Evolutionary conservation across 2,329 filamentous ascomycete species (phyloP), one percentile per base, ranked within the genome.

Genomic region (Venturia carpophila): DNA sequence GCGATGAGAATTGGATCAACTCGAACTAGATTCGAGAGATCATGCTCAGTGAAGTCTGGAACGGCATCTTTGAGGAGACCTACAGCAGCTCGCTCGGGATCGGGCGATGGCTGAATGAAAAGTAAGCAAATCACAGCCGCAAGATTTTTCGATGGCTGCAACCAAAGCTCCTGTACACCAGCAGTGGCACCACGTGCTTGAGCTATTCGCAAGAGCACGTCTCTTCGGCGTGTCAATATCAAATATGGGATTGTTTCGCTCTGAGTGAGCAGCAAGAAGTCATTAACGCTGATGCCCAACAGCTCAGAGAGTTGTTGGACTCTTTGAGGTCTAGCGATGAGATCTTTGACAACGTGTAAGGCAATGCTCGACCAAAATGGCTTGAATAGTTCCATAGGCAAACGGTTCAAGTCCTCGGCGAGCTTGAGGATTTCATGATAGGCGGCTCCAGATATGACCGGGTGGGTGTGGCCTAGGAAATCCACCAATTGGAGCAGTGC

Each of bases 361-460:
- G 91, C 92, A 56, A 99, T 80, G 39, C 84, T 93, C 69, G 86
- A 85, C 92, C 93, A 97, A 74, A 92, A 97, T 0, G 93, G 92
- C 65, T 87, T 86, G 65, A 97, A 87, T 0, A 99, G 79, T 19
- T 86, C 84, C 37, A 83, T 81, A 1, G 87, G 83, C 1, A 85
- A 87, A 45, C 84, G 80, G 3, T 81, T 80, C 49, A 86, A 83
- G 60, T 81, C 79, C 63, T 87, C 83, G 1, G 92, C 89, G 61
- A 97, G 80, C 67, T 86, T 87, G 24, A 89, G 80, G 47, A 90
- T 85, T 77, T 96, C 92, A 69, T 89, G 89, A 73, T 92, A 94
- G 3, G 93, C 91, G 68, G 92, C 84, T 5, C 88, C 89, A 64
- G 88, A 91, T 10, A 96, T 80, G 41, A 96, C 83, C 47, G 85